Evolutionary conservation across 2,329 filamentous ascomycete genomes (phyloP), one percentile per base, ranked within the genome.

Genomic region (Beauveria sp.): DNA sequence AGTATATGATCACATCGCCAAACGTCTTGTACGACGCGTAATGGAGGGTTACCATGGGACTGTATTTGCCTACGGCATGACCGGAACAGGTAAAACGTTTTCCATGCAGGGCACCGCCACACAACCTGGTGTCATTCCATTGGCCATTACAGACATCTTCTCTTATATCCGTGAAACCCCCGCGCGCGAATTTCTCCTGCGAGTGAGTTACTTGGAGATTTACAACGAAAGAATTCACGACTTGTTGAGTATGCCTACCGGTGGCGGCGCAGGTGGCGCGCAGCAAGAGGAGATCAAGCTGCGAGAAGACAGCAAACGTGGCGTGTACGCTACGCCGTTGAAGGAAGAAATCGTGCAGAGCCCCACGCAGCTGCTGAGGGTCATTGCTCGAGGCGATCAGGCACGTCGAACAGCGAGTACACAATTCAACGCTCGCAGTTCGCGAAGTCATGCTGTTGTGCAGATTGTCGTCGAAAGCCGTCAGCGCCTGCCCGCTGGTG

Each of bases 21-120:
- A 98, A 76, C 89, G 95, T 64, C 81, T 99, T 57, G 95, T 99
- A 52, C 89, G 95, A 67, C 84, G 95, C 69, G 95, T 99, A 55
- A 99, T 99, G 95, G 95, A 99, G 78, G 95, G 95, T 47, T 99
- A 98, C 73, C 93, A 98, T 70, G 95, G 93, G 63, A 99, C 95
- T 1, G 95, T 99, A 26, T 98, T 99, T 73, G 93, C 93, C 20
- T 99, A 99, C 73, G 95, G 95, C 71, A 98, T 98, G 93, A 99
- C 95, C 4, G 95, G 95, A 64, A 98, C 95, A 0, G 95, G 95
- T 67, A 99, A 99, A 78, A 99, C 95, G 0, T 99, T 98, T 73
- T 98, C 93, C 45, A 99, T 99, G 95, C 95, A 99, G 78, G 95
- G 95, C 68, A 99, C 95, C 12, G 92, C 93, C 51, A 91, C 90